Base-by-base conservation (phyloP, 129 eudicot genomes). In the Escallonia rubra region DNA sequence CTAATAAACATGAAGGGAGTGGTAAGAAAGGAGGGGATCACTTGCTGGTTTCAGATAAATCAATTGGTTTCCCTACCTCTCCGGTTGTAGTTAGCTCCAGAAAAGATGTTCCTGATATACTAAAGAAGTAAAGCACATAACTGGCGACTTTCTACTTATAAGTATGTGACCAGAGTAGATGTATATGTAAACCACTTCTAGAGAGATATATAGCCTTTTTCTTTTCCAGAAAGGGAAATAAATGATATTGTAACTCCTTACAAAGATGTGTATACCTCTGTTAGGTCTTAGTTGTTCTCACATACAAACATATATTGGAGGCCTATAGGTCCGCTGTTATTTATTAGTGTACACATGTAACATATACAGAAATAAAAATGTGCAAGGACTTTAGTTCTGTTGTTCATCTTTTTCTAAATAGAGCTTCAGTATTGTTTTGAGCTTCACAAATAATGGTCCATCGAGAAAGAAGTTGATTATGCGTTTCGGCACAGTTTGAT, bases 21-120 rank as follows among this genome's bases (percentile, higher is more conserved):
- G 12, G 40, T 40, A 70, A 61, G 49, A 66, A 72, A 61, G 71
- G 63, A 61, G 71, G 63, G n/a, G 85, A 77, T 12, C 65, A 41
- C 10, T 13, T 55, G 40, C 55, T 70, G 62, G 56, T 78, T 74
- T 67, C 84, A 63, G 79, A 86, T 56, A 65, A 71, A 56, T 65
- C 74, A 64, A 78, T 57, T 10, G 71, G 68, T 63, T 74, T 90
- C 41, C 74, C 97, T 53, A 60, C 82, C 39, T 70, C 87, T 65
- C 83, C 95, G 2, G 41, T 86, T 64, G 81, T 79, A 52, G 78
- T 84, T 59, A 79, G 74, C 51, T 66, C 85, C 34, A 83, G 72
- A 66, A 75, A 84, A 70, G 78, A 79, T 58, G 47, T 72, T 8
- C 43, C 81, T 9, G 68, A 79, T 16, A 7, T 76, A 52, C 42